A percentile compares a stretch with the other conserved stretches of the same genome.
phyloP scores from a whole-genome alignment of 306 rosid genomes.

The Aeschynomene evenia region DNA sequence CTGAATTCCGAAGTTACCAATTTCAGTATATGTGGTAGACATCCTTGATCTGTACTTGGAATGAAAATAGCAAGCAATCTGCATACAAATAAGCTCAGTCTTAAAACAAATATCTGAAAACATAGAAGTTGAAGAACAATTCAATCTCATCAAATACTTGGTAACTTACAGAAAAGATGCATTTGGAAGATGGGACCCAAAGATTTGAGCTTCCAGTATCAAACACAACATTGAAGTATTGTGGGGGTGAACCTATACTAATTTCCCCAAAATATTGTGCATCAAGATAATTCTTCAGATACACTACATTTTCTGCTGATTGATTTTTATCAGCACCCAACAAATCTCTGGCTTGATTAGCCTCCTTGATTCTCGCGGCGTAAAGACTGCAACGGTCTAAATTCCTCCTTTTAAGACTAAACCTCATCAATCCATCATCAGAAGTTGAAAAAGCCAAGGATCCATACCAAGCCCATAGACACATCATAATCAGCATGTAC shows the following conservation, averaged over 20 bases:
- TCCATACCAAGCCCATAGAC: slow-evolving; percentile 33
- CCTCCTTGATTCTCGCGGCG: slow-evolving; percentile 38
- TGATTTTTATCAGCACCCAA: not conserved
- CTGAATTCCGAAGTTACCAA: slow-evolving; percentile 43
- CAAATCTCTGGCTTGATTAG: not conserved
- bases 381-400: slow-evolving; percentile 33
- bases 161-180: slow-evolving; percentile 63
- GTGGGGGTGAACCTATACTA: slow-evolving; percentile 73
- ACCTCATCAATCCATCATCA: slow-evolving; percentile 39
- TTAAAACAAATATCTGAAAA: not conserved
- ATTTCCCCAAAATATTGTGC: slow-evolving; percentile 75
- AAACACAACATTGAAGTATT: slow-evolving; percentile 61
- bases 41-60: slow-evolving; percentile 42
- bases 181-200: slow-evolving; percentile 81
- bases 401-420: slow-evolving; percentile 37
- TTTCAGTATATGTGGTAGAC: slow-evolving; percentile 44
- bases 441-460: slow-evolving; percentile 43
- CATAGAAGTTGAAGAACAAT: not conserved
- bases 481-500: slow-evolving; percentile 24
- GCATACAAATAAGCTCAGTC: slow-evolving; percentile 28
- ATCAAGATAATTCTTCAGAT: slow-evolving; percentile 67
- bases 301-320: slow-evolving; percentile 27
- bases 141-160: not conserved
- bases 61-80: slow-evolving; percentile 55
- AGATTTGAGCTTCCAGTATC: slow-evolving; percentile 81